Conservation (phyloP, 179 eudicot genomes). For the Nepenthes alata region DNA sequence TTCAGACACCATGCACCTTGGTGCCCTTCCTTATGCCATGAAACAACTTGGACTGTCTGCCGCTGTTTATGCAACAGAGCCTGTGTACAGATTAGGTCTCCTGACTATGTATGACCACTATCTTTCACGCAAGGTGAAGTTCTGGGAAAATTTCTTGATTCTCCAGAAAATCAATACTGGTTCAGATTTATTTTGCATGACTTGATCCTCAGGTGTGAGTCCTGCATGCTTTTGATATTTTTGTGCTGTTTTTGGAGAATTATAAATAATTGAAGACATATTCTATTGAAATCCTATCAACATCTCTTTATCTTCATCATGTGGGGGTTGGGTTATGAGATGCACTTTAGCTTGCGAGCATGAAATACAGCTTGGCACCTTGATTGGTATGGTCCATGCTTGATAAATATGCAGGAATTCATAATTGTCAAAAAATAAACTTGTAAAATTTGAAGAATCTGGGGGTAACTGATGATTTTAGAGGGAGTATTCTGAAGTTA, state of each 20-base stretch:
- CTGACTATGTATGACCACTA: constrained; percentile 92
- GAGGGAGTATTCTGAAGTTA: too few relatives aligned
- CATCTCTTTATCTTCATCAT: too few relatives aligned
- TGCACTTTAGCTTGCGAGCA: too few relatives aligned
- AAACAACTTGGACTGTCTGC: constrained; percentile 71
- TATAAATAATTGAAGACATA: neutral
- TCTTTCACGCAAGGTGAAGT: constrained; percentile 72
- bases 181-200: neutral
- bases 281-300: neutral
- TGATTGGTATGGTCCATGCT: too few relatives aligned
- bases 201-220: neutral
- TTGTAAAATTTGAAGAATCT: too few relatives aligned
- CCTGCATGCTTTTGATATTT: neutral
- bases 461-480: too few relatives aligned
- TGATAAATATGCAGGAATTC: too few relatives aligned
- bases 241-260: neutral
- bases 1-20: constrained; percentile 82
- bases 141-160: too few relatives aligned
- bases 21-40: constrained; percentile 91
- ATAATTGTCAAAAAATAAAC: too few relatives aligned
- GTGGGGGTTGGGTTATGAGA: too few relatives aligned
- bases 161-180: neutral
- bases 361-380: too few relatives aligned
- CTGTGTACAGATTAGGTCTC: constrained; percentile 78
- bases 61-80: constrained; percentile 83